These are phyloP conservation scores for Polytolypa hystricis DNA, from an alignment of 2,329 filamentous ascomycete genomes.

Conservation along the genomic window DNA sequence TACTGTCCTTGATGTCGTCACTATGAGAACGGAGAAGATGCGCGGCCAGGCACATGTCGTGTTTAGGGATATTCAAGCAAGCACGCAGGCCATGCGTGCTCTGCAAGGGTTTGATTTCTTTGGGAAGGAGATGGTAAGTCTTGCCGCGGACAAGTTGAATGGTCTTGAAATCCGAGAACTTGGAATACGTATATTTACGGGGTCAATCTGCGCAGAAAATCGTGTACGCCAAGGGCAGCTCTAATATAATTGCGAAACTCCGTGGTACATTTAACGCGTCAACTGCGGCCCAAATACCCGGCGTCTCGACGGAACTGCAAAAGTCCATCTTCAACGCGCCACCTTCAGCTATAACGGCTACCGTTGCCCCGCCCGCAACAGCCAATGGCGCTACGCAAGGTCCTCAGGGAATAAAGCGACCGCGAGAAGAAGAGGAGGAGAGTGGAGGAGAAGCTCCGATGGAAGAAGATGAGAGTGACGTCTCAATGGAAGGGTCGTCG, in stretches of 20 bases:
- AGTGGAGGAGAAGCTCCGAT: constrained; percentile 44
- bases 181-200: constrained; percentile 2
- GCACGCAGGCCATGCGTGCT: constrained; percentile 84
- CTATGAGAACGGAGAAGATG: constrained; percentile 83
- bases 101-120: constrained; percentile 79
- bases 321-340: constrained; percentile 68
- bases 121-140: constrained; percentile 68
- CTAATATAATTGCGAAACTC: constrained; percentile 77
- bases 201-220: constrained; percentile 55
- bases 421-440: constrained; percentile 52
- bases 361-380: constrained; percentile 40
- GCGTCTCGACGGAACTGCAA: constrained; percentile 61
- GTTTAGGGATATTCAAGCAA: constrained; percentile 80
- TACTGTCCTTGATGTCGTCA: constrained; percentile 81
- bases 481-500: constrained; percentile 59
- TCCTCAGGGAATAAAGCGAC: constrained; percentile 55
- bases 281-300: constrained; percentile 36
- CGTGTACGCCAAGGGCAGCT: constrained; percentile 80
- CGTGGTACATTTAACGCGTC: constrained; percentile 79
- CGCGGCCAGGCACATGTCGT: constrained; percentile 90
- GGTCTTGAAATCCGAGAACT: not conserved
- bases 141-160: constrained; percentile 4
- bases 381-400: constrained; percentile 36
- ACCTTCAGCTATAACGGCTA: constrained; percentile 29
- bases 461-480: constrained; percentile 60